Evolutionary conservation across 305 asterid species (phyloP), one percentile per base, ranked within the genome.

Genomic region (Fraxinus platypoda): DNA sequence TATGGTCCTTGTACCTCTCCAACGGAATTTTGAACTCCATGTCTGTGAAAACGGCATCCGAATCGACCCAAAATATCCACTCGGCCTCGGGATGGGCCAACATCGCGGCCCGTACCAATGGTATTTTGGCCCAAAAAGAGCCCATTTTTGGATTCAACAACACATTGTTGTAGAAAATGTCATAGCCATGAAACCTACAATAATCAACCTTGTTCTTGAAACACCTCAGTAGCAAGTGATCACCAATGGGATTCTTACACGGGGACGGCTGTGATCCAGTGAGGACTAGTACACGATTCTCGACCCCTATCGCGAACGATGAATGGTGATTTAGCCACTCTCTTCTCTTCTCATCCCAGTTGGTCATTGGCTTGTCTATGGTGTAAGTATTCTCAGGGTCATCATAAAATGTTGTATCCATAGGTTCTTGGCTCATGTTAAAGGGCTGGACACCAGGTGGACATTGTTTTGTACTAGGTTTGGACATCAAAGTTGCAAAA

Each of bases 201-300:
- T 93, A 94, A 73, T 94, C 98, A 1, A 92, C 97, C 78, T 94
- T 94, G 81, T 94, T 94, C 84, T 93, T 94, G 87, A 94, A 94
- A 57, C 86, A 86, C 73, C 96, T 84, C 8, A 94, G 85, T 0
- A 93, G 83, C 26, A 92, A 70, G 83, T 88, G 88, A 83, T 94
- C 98, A 28, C 98, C 98, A 1, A 4, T 2, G 0, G 92, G 92
- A 79, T 88, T 90, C 46, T 84, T 86, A 84, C 97, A 94, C 2
- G 94, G 83, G 7, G 87, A 76, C 0, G 97, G 88, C 75, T 71
- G 75, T 31, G 75, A 71, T 71, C 75, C 75, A 6, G 75, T 71
- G 75, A 71, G 75, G 75, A 71, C 43, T 3, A 71, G 75, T 71
- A 71, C 38, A 71, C 75, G 75, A 71, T 71, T 71, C 75, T 71